These are phyloP conservation scores for Verticillium zaregamsianum DNA, from an alignment of 2,329 filamentous ascomycete genomes.

Conservation along the genomic window DNA sequence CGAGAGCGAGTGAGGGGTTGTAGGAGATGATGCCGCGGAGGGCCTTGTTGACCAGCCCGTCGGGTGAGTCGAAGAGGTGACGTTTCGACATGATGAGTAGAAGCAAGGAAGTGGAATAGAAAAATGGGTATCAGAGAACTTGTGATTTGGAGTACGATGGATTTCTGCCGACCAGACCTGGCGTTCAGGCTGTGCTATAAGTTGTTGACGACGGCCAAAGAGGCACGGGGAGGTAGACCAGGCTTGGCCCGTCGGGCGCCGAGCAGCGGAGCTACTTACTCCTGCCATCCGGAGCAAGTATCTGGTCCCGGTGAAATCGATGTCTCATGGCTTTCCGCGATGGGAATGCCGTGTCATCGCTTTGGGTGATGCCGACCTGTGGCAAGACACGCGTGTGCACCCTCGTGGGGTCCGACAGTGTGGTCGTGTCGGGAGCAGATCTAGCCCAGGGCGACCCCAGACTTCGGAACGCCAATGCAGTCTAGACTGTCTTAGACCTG, in stretches of 20 bases:
- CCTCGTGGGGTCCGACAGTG: not conserved
- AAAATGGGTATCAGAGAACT: not conserved
- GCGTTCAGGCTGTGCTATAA: not conserved
- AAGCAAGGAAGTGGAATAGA: not conserved
- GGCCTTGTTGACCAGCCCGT: constrained; percentile 49
- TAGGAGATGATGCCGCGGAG: constrained; percentile 48
- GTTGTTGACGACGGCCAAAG: not conserved
- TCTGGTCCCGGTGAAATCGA: not conserved
- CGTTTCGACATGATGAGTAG: constrained; percentile 41
- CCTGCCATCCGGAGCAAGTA: not conserved
- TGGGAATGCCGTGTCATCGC: not conserved
- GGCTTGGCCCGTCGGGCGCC: not conserved
- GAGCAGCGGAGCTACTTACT: not conserved
- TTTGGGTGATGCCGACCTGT: not conserved
- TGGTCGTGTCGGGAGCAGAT: not conserved
- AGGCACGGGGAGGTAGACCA: no score
- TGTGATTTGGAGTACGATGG: not conserved
- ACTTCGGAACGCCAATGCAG: not conserved
- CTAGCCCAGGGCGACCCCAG: not conserved
- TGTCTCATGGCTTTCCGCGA: not conserved
- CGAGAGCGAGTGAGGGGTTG: constrained; percentile 45
- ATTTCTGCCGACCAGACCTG: not conserved
- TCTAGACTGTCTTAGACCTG: not conserved
- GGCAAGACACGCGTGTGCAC: not conserved
- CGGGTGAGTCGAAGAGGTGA: constrained; percentile 48